These are phyloP conservation scores for Penicillium dipodomyicola DNA, from an alignment of 495 filamentous ascomycete genomes.

Conservation along the genomic window DNA sequence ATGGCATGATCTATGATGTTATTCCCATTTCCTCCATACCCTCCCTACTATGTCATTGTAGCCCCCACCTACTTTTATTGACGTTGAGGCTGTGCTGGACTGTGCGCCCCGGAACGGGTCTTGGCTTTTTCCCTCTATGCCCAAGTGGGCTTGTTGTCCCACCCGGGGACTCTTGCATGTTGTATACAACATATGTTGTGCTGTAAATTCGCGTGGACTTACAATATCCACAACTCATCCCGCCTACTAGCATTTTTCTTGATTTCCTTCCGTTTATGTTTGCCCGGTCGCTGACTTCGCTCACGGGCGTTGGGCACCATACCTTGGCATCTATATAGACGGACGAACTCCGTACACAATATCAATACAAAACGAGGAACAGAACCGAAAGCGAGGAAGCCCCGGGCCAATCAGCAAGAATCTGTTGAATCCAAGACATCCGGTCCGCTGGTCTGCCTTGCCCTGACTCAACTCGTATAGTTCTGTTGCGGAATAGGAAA, in stretches of 20 bases:
- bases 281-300: neutral
- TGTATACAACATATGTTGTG: neutral
- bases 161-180: neutral
- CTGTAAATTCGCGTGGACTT: neutral
- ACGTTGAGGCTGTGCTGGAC: constrained; percentile 12
- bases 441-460: constrained; percentile 8
- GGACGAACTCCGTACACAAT: neutral
- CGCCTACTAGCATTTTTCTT: neutral
- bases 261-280: neutral
- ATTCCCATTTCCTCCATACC: neutral
- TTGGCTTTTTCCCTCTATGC: constrained; percentile 1
- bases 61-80: neutral
- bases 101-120: constrained; percentile 7
- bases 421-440: neutral
- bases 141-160: constrained; percentile 1
- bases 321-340: neutral
- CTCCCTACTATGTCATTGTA: neutral
- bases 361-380: neutral
- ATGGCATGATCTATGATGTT: neutral
- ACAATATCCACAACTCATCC: neutral
- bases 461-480: constrained; percentile 10
- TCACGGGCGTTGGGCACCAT: constrained; percentile 7
- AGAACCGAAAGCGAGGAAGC: neutral
- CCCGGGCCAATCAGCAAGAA: neutral
- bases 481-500: neutral